These are phyloP conservation scores for Saturnispora sanitii DNA, from an alignment of 805 yeast genomes.

Conservation along the genomic window DNA sequence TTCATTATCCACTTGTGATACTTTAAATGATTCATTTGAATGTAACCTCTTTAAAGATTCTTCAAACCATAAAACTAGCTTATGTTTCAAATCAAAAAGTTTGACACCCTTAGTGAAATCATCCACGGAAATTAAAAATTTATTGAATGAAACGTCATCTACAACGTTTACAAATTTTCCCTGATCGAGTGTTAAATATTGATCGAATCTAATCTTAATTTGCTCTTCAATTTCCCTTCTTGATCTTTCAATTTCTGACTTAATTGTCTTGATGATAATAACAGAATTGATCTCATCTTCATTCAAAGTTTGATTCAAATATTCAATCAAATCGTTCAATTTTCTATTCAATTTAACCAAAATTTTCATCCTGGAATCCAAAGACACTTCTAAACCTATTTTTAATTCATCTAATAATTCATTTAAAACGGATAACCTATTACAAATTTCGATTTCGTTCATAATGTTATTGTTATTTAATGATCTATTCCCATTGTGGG, in stretches of 20 bases:
- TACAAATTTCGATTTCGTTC: constrained; percentile 24
- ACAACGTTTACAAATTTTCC: too few relatives aligned
- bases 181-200: too few relatives aligned
- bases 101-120: constrained; percentile 5
- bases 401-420: constrained; percentile 22
- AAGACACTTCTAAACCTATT: constrained; percentile 12
- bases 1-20: constrained; percentile 6
- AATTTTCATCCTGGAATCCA: constrained; percentile 10
- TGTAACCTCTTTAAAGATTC: constrained; percentile 14
- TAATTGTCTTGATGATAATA: constrained; percentile 14
- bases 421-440: constrained; percentile 24
- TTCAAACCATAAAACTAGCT: constrained; percentile 19
- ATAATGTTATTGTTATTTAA: constrained; percentile 12
- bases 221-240: constrained; percentile 7
- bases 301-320: not conserved
- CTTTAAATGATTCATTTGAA: constrained; percentile 6
- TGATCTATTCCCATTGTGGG: not conserved
- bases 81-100: constrained; percentile 18
- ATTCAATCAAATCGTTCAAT: constrained; percentile 9
- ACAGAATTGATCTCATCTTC: constrained; percentile 5
- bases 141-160: constrained; percentile 11
- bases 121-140: constrained; percentile 15
- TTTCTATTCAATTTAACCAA: constrained; percentile 15
- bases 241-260: constrained; percentile 6
- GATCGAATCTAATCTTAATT: too few relatives aligned